Percentiles rank a stretch among this genome's conserved stretches.
These are phyloP conservation scores for Plasmopara viticola DNA, from an alignment of 352 stramenopile genomes.

Conservation along the genomic window DNA sequence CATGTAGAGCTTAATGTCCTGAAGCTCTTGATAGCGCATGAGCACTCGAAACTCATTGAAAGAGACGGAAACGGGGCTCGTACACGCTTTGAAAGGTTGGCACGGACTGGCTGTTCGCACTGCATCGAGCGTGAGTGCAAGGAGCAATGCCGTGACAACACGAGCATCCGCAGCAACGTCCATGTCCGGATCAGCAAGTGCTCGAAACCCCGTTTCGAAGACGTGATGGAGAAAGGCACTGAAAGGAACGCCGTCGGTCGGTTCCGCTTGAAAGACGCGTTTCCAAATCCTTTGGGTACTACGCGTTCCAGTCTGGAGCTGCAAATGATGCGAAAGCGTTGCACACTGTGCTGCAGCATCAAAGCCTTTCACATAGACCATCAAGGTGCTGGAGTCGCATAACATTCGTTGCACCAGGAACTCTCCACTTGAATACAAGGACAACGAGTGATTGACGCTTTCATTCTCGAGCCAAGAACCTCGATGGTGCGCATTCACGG, in stretches of 20 bases:
- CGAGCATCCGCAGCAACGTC: constrained; percentile 6
- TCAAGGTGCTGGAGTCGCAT: constrained; percentile 11
- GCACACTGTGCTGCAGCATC: constrained; percentile 23
- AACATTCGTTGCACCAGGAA: constrained; percentile 29
- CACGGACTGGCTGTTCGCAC: constrained; percentile 27
- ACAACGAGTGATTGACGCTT: neutral
- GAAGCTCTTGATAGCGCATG: constrained; percentile 36
- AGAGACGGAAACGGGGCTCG: constrained; percentile 4
- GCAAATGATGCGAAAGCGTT: constrained; percentile 28
- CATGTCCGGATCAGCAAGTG: neutral
- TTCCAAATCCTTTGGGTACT: constrained; percentile 41
- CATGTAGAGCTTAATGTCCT: constrained; percentile 46
- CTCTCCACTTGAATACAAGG: constrained; percentile 23
- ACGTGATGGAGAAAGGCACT: constrained; percentile 40
- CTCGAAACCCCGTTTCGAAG: constrained; percentile 30
- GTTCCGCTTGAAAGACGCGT: constrained; percentile 32
- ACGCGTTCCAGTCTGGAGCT: constrained; percentile 24
- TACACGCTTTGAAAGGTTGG: neutral
- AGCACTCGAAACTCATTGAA: constrained; percentile 49
- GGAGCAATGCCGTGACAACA: constrained; percentile 30
- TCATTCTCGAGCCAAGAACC: neutral
- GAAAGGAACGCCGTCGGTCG: constrained; percentile 29
- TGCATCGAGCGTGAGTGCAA: constrained; percentile 40
- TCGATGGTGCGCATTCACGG: neutral
- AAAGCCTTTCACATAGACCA: constrained; percentile 33